Percentiles rank a stretch among this genome's conserved stretches.
These are phyloP conservation scores for Apiospora phragmitis DNA, from an alignment of 2,329 filamentous ascomycete genomes.

Conservation along the genomic window DNA sequence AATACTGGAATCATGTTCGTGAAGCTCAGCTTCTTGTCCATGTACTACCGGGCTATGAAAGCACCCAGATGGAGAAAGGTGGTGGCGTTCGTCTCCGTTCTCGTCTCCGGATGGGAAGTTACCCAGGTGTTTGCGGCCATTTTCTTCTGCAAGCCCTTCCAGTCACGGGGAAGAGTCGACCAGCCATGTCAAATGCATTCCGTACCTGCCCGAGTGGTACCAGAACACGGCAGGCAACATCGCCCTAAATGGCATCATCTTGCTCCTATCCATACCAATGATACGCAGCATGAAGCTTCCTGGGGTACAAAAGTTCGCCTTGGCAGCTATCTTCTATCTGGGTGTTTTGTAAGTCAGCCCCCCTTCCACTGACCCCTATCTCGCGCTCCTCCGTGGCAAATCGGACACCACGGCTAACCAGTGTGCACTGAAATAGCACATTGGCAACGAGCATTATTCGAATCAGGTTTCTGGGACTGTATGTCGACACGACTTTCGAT, in stretches of 20 bases:
- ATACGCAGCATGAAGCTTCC: not conserved
- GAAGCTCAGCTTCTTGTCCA: not conserved
- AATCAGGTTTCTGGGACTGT: not conserved
- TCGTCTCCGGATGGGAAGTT: not conserved
- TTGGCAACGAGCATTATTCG: not conserved
- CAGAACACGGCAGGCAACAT: slow-evolving; percentile 2
- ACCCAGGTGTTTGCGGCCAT: not conserved
- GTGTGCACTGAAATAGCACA: not conserved
- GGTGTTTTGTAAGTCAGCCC: slow-evolving; percentile 4
- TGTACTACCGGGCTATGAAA: slow-evolving; percentile 7
- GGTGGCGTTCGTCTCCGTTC: not conserved
- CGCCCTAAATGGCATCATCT: not conserved
- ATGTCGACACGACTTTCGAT: not conserved
- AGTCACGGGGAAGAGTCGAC: not conserved
- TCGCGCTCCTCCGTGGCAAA: not conserved
- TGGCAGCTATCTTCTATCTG: not conserved
- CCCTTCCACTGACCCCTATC: not conserved
- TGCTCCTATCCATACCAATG: not conserved
- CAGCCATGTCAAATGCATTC: not conserved
- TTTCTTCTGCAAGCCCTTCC: not conserved
- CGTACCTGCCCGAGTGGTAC: not conserved
- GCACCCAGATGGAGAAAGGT: not conserved
- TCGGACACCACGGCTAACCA: not conserved
- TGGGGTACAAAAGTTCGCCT: not conserved
- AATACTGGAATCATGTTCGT: not conserved